A percentile compares a stretch with the other conserved stretches of the same genome.
Conservation (phyloP, 371 early-diverging fungal genomes). For the Haplosporangium sp. region DNA sequence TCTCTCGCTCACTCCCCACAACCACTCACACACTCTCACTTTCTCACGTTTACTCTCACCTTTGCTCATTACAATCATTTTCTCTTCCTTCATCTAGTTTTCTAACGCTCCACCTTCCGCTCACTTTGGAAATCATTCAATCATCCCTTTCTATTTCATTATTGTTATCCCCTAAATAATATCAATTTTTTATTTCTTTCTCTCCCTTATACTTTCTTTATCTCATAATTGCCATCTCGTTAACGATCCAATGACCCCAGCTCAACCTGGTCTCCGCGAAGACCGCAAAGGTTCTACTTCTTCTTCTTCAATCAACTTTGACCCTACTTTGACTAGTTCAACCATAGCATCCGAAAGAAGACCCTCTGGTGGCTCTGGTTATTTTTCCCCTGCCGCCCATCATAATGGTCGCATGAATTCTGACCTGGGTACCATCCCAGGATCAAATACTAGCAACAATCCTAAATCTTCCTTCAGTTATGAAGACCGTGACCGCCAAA, state of each 20-base stretch:
- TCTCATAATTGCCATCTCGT: background rate
- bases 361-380: slow-evolving; percentile 40
- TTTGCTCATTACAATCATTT: too few relatives aligned
- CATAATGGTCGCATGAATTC: slow-evolving; percentile 14
- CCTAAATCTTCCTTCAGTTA: slow-evolving; percentile 7
- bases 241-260: slow-evolving; percentile 17
- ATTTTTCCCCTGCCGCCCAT: slow-evolving; percentile 15
- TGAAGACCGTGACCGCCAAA: slow-evolving; percentile 19
- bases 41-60: too few relatives aligned
- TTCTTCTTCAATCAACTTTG: slow-evolving; percentile 17
- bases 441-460: background rate
- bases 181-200: background rate
- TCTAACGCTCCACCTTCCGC: too few relatives aligned
- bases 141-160: too few relatives aligned
- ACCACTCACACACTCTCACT: background rate
- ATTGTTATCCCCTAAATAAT: background rate
- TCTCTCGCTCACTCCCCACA: background rate
- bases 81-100: too few relatives aligned
- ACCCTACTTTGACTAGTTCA: slow-evolving; percentile 8
- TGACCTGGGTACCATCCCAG: slow-evolving; percentile 7
- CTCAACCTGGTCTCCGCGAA: slow-evolving; percentile 21
- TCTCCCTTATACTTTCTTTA: background rate
- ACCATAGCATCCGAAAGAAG: slow-evolving; percentile 16
- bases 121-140: too few relatives aligned
- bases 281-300: slow-evolving; percentile 33